Percentiles rank a stretch among this genome's conserved stretches.
phyloP scores from a whole-genome alignment of 805 yeast species.

The Lachancea dasiensis region DNA sequence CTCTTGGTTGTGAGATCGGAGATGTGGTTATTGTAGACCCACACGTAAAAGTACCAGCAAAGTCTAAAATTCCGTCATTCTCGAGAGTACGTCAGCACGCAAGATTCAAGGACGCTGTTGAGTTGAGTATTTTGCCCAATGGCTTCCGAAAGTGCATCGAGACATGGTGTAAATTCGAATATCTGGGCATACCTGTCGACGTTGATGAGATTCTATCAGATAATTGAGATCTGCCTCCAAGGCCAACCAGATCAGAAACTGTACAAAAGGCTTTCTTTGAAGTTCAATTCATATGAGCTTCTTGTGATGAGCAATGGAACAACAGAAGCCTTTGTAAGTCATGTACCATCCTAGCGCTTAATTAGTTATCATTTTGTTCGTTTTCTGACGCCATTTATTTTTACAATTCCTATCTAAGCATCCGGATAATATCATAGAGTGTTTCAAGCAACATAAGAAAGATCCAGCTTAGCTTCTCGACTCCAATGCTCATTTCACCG shows the following conservation, averaged over 20 bases:
- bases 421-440: no score
- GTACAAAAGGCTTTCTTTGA: no score
- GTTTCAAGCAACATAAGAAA: neutral
- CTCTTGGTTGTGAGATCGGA: constrained; percentile 10
- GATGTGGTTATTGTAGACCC: constrained; percentile 11
- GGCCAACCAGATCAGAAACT: no score
- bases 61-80: constrained; percentile 10
- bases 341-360: no score
- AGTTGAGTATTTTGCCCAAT: constrained; percentile 3
- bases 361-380: no score
- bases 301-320: no score
- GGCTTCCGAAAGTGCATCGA: constrained; percentile 9
- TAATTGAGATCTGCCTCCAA: no score
- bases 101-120: neutral
- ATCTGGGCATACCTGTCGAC: constrained; percentile 7
- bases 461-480: neutral
- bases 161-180: constrained; percentile 9
- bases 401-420: no score
- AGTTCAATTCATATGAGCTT: no score
- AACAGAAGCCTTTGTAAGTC: no score
- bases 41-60: constrained; percentile 9
- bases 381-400: no score
- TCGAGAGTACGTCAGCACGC: constrained; percentile 9
- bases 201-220: neutral
- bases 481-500: neutral